Base-by-base conservation (phyloP, 352 stramenopile genomes). In the Blastocystis sp. region DNA sequence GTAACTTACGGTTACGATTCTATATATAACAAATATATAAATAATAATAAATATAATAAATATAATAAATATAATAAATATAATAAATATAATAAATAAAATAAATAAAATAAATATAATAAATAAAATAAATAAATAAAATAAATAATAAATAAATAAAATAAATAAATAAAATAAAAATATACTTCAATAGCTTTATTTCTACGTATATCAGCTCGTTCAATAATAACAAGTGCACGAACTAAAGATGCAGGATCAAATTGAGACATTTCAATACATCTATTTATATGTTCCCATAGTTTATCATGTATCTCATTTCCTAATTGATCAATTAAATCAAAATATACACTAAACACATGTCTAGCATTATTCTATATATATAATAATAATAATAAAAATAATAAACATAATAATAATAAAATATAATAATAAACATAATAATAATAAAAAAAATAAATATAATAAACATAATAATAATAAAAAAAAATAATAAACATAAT, bases 201-300 rank as follows among this genome's bases (percentile, higher is more conserved):
- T n/a, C 43, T 46, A 10, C 45, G 45, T 18, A 13, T 31, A 31
- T 55, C 31, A 24, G 39, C 43, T 34, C 43, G 39, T 34, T 55
- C 45, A 34, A 55, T 55, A 34, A 55, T 55, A n/a, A 34, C 43
- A 9, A 55, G 16, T 4, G 45, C 45, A 24, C 45, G 45, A 6
- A 55, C 45, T 6, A 55, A n/a, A 0, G 45, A 31, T 5, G 45
- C 45, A 10, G 45, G 45, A n/a, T 55, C 45, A 5, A 46, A 7
- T 6, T 55, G 45, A 9, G 21, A 31, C 7, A 55, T 6, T 24
- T 55, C 21, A 7, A 55, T 46, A 24, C 45, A 55, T 18, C 45
- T 31, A n/a, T 55, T 43, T 31, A 55, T 55, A 34, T 55, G 45
- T 24, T 55, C 45, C 45, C 45, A 55, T 9, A 55, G 30, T 34